Conservation (phyloP, 768 basidiomycete genomes). For the Boletus eberwhitei region DNA sequence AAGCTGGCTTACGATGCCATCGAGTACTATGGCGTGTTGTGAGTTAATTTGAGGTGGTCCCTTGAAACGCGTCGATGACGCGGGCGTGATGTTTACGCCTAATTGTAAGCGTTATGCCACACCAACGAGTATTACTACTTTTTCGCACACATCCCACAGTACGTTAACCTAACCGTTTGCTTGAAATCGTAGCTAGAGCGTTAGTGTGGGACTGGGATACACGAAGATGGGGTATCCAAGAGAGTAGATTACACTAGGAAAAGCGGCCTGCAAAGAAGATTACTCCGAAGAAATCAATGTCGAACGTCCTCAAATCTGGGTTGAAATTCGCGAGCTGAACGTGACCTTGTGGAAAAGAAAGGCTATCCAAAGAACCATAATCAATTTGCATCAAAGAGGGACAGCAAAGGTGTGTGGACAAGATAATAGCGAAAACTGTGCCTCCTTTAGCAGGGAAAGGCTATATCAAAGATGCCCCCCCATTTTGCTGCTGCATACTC, state of each 20-base stretch:
- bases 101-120: conserved; percentile 2
- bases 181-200: background rate
- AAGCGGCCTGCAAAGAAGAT: conserved; percentile 1
- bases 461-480: conserved; percentile 50
- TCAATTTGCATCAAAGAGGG: background rate
- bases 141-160: too few relatives aligned
- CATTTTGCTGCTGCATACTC: conserved; percentile 40
- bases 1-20: conserved; percentile 27
- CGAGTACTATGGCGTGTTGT: too few relatives aligned
- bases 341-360: background rate
- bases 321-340: conserved; percentile 11
- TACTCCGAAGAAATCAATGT: conserved; percentile 4
- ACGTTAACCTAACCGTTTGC: background rate
- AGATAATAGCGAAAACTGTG: background rate
- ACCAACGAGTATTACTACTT: background rate
- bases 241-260: conserved; percentile 23
- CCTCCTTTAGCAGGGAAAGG: conserved; percentile 11
- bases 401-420: background rate
- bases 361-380: conserved; percentile 3
- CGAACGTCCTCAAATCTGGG: conserved; percentile 2
- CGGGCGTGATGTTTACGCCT: conserved; percentile 20
- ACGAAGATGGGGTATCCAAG: conserved; percentile 18
- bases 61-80: conserved; percentile 10
- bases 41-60: background rate
- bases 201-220: conserved; percentile 2